Percentiles rank a stretch among this genome's conserved stretches.
Conservation (phyloP, 2,329 filamentous ascomycete species). For the Colletotrichum noveboracense region DNA sequence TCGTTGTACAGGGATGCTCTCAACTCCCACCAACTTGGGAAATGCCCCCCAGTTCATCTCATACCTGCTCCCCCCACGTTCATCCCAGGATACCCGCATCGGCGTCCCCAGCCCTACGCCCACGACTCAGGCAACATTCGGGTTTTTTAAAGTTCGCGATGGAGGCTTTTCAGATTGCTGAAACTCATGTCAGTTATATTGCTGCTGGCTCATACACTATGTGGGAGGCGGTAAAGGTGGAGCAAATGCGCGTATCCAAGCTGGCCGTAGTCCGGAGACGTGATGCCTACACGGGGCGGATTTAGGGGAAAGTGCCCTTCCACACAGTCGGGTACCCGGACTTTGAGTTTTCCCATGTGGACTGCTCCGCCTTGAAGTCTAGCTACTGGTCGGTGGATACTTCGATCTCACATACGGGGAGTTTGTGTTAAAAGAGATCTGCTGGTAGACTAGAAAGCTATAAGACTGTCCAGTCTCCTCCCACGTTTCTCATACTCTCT, state of each 20-base stretch:
- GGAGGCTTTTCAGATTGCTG: background rate
- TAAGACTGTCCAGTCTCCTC: background rate
- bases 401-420: too few relatives aligned
- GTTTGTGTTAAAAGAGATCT: background rate
- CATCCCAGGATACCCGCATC: background rate
- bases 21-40: background rate
- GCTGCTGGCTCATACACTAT: background rate
- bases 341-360: background rate
- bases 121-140: background rate
- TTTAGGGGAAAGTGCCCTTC: background rate
- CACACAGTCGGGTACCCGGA: background rate
- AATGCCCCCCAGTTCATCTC: background rate
- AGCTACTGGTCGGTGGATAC: background rate
- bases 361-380: background rate
- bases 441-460: background rate
- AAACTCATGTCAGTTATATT: background rate
- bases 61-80: background rate
- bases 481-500: fast-evolving
- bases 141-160: background rate
- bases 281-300: background rate
- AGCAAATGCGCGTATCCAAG: background rate
- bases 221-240: background rate
- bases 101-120: background rate
- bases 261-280: background rate
- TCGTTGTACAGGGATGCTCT: background rate